Base-by-base conservation (phyloP, 169 alveolate species). In the Eimeria tenella region DNA sequence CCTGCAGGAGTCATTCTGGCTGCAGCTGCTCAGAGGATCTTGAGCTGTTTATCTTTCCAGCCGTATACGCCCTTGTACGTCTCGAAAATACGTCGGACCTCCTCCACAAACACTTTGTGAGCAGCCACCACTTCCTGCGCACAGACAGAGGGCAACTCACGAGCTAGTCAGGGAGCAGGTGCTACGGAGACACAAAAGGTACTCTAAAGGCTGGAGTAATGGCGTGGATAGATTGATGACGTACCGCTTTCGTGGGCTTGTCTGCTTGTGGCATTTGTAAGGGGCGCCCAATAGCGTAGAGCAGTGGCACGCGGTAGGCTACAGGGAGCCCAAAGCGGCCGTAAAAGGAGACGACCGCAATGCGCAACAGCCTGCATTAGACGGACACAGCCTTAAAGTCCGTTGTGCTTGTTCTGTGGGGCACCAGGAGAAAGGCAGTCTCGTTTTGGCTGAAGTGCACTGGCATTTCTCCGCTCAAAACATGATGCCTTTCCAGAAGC, bases 321-420 rank as follows among this genome's bases (percentile, higher is more conserved):
- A 93, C 79, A 21, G 95, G 95, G 31, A 93, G 83, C 53, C 95
- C 95, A 60, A 68, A 86, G 73, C 95, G 95, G 53, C 95, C 95
- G 70, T 73, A 83, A 60, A 93, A 93, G 53, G 89, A 60, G 31
- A 83, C 60, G 5, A 93, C 73, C 62, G 95, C 95, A 60, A 83
- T 60, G 21, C 95, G 84, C 55, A 93, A 3, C 71, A 81, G 68
- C 90, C 95, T 93, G 79, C 15, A 62, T 15, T 70, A 50, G 7
- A 7, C 58, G 3, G 42, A 31, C 4, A 31, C 42, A 31, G 42
- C 42, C 42, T 31, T 31, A 31, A 31, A 31, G 42, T 31, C 4
- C 42, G 42, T 31, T 31, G 42, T 31, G 42, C 42, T 31, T 31
- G 2, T 31, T 31, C 42, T 0, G 42, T 31, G 42, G 42, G 42